A percentile compares a stretch with the other conserved stretches of the same genome.
Evolutionary conservation across 495 filamentous ascomycete genomes (phyloP).

Genomic region (Aspergillus heteromorphus): DNA sequence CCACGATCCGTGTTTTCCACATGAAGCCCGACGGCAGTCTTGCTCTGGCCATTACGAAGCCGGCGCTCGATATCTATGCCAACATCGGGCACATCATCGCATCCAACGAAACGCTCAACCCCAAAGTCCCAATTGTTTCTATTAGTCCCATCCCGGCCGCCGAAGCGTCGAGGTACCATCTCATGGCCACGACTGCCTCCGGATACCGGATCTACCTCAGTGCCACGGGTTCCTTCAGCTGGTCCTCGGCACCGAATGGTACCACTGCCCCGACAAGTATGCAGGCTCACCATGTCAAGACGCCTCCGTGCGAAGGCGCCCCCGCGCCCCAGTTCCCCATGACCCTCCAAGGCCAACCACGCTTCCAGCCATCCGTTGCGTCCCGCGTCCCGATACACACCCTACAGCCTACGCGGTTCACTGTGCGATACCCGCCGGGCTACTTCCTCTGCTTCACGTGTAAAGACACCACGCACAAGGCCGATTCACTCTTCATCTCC

Average conservation of each 20-base stretch:
- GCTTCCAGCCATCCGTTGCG: slow-evolving; percentile 22
- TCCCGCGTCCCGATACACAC: slow-evolving; percentile 35
- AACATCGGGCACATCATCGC: slow-evolving; percentile 78
- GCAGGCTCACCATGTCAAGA: slow-evolving; percentile 93
- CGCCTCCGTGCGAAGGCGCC: slow-evolving; percentile 61
- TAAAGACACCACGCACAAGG: slow-evolving; percentile 43
- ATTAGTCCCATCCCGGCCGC: slow-evolving; percentile 75
- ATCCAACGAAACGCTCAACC: slow-evolving; percentile 58
- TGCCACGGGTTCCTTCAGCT: slow-evolving; percentile 72
- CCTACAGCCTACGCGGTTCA: slow-evolving; percentile 50
- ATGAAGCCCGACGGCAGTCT: slow-evolving; percentile 54
- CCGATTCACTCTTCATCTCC: slow-evolving; percentile 74
- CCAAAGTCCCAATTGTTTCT: slow-evolving; percentile 65
- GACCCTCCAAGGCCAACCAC: slow-evolving; percentile 21
- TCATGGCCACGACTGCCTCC: slow-evolving; percentile 85
- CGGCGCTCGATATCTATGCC: slow-evolving; percentile 48
- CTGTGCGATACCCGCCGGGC: slow-evolving; percentile 73
- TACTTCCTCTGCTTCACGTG: slow-evolving; percentile 81
- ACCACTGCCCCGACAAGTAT: slow-evolving; percentile 80
- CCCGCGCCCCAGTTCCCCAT: slow-evolving; percentile 22
- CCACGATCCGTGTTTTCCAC: slow-evolving; percentile 81
- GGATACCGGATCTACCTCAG: slow-evolving; percentile 90
- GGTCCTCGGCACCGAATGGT: slow-evolving; percentile 48
- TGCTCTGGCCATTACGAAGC: slow-evolving; percentile 51
- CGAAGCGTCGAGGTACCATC: slow-evolving; percentile 77